phyloP scores from a whole-genome alignment of 2,329 filamentous ascomycete genomes.

The Onygenales sp. region DNA sequence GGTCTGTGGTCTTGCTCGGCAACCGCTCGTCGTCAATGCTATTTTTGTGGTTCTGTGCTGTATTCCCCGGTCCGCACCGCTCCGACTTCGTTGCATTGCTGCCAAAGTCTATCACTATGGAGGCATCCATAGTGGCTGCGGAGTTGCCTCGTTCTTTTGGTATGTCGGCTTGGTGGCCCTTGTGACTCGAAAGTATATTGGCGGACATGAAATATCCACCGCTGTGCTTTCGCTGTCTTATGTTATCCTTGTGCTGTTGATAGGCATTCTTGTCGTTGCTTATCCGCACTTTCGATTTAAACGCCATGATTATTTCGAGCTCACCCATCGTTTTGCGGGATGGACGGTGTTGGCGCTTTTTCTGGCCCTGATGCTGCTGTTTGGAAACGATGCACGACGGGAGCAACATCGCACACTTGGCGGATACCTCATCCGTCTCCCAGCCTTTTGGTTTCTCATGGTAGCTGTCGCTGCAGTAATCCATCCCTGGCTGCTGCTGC shows the following conservation, averaged over 20 bases:
- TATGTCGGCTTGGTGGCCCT: constrained; percentile 30
- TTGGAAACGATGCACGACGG: constrained; percentile 36
- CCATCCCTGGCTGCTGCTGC: constrained; percentile 64
- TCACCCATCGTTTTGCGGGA: constrained; percentile 62
- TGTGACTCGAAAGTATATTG: constrained; percentile 24
- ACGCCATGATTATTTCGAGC: constrained; percentile 61
- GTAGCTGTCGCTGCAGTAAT: constrained; percentile 56
- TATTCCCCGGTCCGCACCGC: constrained; percentile 36
- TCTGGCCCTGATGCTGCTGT: constrained; percentile 53
- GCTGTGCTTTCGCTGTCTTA: constrained; percentile 47
- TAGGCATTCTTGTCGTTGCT: constrained; percentile 52
- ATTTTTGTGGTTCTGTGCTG: constrained; percentile 38
- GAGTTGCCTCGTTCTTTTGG: constrained; percentile 41
- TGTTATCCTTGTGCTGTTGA: constrained; percentile 48
- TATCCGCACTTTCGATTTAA: constrained; percentile 54
- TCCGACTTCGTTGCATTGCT: constrained; percentile 35
- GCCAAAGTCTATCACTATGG: constrained; percentile 47
- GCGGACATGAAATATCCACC: constrained; percentile 11
- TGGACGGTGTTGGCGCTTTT: constrained; percentile 59
- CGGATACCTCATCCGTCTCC: constrained; percentile 35
- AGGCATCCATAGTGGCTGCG: constrained; percentile 46
- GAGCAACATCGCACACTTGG: constrained; percentile 27
- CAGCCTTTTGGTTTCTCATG: constrained; percentile 59
- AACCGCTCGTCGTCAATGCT: constrained; percentile 45
- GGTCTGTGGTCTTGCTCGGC: constrained; percentile 39